Conservation (phyloP, 208 protist species). For the Naegleria gruberi region DNA sequence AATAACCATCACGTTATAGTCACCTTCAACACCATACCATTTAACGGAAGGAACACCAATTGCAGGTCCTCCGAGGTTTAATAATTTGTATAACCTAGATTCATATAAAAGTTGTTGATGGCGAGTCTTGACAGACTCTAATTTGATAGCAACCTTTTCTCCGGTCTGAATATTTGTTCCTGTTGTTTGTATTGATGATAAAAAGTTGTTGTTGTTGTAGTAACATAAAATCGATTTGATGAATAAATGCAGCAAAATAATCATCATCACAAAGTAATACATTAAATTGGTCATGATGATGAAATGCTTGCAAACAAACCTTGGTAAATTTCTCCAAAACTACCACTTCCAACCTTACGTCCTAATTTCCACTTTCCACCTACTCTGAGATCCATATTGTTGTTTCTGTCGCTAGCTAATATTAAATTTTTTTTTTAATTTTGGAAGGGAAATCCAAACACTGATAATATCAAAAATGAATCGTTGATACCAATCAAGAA, state of each 20-base stretch:
- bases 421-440: no score
- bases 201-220: not conserved
- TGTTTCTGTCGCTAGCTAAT: no score
- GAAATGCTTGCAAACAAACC: constrained; percentile 32
- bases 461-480: no score
- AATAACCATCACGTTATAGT: constrained; percentile 62
- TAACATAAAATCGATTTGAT: constrained; percentile 7
- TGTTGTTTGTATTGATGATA: no score
- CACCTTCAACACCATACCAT: constrained; percentile 26
- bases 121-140: constrained; percentile 35
- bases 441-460: no score
- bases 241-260: no score
- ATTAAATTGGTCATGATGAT: not conserved
- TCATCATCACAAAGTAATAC: not conserved
- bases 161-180: constrained; percentile 55
- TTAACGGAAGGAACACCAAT: constrained; percentile 22
- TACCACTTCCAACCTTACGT: constrained; percentile 93
- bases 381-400: constrained; percentile 44
- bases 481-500: no score
- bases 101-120: constrained; percentile 64
- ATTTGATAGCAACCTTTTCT: constrained; percentile 80
- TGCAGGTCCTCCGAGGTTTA: constrained; percentile 36
- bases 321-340: constrained; percentile 95
- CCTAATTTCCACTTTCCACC: constrained; percentile 89
- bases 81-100: constrained; percentile 61